Evolutionary conservation across 2,329 filamentous ascomycete genomes (phyloP).

Genomic region (Botrytis paeoniae): DNA sequence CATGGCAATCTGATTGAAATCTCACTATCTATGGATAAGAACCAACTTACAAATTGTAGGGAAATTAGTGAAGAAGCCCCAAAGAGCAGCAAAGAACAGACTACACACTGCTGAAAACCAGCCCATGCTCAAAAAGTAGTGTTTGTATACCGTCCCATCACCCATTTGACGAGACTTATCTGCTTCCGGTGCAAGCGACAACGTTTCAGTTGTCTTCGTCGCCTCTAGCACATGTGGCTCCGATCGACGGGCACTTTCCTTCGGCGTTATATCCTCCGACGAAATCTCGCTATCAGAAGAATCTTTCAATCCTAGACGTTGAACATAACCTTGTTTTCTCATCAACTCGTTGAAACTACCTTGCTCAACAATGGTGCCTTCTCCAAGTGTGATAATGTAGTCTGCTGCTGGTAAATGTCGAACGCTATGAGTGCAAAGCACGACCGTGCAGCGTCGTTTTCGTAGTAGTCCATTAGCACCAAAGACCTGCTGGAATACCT

Average conservation of each 20-base stretch:
- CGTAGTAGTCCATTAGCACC: constrained; percentile 23
- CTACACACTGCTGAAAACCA: constrained; percentile 19
- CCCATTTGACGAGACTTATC: constrained; percentile 28
- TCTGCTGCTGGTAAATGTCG: constrained; percentile 42
- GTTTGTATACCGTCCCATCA: constrained; percentile 28
- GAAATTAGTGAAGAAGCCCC: constrained; percentile 33
- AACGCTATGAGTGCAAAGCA: constrained; percentile 38
- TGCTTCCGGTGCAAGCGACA: constrained; percentile 32
- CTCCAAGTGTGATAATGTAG: constrained; percentile 40
- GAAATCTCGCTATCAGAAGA: constrained; percentile 28
- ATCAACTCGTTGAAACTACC: constrained; percentile 34
- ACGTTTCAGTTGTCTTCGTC: neutral
- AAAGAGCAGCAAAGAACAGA: constrained; percentile 27
- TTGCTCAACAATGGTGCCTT: constrained; percentile 35
- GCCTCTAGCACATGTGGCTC: neutral
- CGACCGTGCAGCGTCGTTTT: constrained; percentile 34
- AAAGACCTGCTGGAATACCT: constrained; percentile 24
- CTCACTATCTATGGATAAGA: neutral
- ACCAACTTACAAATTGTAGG: constrained; percentile 31
- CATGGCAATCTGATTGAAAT: neutral
- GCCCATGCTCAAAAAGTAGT: constrained; percentile 28
- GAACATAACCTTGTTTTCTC: neutral
- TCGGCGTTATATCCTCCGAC: constrained; percentile 8
- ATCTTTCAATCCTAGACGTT: neutral
- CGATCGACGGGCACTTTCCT: neutral